Evolutionary conservation across 169 alveolate species (phyloP).

Genomic region (Plasmodium relictum): DNA sequence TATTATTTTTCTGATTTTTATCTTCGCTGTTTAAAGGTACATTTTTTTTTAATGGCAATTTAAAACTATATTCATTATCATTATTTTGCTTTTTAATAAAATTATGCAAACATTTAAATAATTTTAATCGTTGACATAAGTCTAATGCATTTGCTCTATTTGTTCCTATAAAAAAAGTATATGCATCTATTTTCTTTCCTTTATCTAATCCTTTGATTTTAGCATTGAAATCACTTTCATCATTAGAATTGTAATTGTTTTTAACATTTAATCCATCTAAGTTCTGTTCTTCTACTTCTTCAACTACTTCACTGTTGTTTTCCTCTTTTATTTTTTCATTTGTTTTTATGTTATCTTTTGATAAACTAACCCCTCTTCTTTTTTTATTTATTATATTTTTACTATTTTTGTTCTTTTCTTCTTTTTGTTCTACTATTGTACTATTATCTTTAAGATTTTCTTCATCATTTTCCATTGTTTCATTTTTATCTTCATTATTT

Average conservation of each 20-base stretch:
- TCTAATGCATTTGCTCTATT: slow-evolving; percentile 83
- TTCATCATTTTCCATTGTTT: not conserved
- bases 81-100: slow-evolving; percentile 82
- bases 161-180: slow-evolving; percentile 79
- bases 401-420: not conserved
- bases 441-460: slow-evolving; percentile 20
- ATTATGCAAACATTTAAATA: slow-evolving; percentile 77
- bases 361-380: not conserved
- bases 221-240: slow-evolving; percentile 52
- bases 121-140: slow-evolving; percentile 77
- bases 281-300: not conserved
- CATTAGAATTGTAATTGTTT: slow-evolving; percentile 39
- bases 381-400: not conserved
- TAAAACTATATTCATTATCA: slow-evolving; percentile 82
- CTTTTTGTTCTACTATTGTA: not conserved
- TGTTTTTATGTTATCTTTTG: not conserved
- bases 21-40: not conserved
- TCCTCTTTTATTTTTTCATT: slow-evolving; percentile 8
- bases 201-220: slow-evolving; percentile 18
- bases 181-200: slow-evolving; percentile 72
- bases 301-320: not conserved
- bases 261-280: not conserved
- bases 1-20: slow-evolving; percentile 1
- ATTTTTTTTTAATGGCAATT: slow-evolving; percentile 75
- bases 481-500: slow-evolving; percentile 62